These are phyloP conservation scores for Protea cynaroides DNA, from an alignment of 164 flowering plant genomes.

Conservation along the genomic window DNA sequence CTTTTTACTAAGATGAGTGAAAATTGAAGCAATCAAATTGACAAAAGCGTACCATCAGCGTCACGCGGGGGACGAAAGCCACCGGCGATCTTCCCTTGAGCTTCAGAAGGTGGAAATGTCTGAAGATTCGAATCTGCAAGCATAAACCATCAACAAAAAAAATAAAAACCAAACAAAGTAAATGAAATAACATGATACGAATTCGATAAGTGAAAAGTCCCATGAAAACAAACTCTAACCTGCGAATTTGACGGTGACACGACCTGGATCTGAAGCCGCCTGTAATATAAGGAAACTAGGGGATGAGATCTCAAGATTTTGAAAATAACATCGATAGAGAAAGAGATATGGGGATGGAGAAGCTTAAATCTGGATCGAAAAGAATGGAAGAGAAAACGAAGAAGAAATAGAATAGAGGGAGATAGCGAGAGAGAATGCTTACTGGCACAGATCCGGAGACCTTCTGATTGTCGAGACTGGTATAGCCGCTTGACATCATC, in stretches of 20 bases:
- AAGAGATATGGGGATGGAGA: neutral
- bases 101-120: conserved; percentile 72
- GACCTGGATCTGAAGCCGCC: conserved; percentile 76
- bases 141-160: conserved; percentile 5
- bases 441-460: conserved; percentile 96
- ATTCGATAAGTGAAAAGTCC: neutral
- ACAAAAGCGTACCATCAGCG: conserved; percentile 66
- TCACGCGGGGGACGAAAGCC: conserved; percentile 75
- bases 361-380: neutral
- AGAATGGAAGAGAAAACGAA: neutral
- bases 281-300: conserved; percentile 17
- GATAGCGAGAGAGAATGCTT: conserved; percentile 8
- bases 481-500: conserved; percentile 91
- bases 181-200: neutral
- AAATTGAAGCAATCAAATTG: neutral
- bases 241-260: conserved; percentile 60
- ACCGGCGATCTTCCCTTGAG: conserved; percentile 80
- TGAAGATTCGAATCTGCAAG: conserved; percentile 68
- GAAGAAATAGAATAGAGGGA: no score
- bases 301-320: conserved; percentile 17
- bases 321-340: neutral
- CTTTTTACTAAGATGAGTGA: neutral
- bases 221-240: conserved; percentile 9
- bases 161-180: neutral
- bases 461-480: conserved; percentile 67